Base-by-base conservation (phyloP, 805 yeast genomes). In the Helenozyma baotianmanensis region DNA sequence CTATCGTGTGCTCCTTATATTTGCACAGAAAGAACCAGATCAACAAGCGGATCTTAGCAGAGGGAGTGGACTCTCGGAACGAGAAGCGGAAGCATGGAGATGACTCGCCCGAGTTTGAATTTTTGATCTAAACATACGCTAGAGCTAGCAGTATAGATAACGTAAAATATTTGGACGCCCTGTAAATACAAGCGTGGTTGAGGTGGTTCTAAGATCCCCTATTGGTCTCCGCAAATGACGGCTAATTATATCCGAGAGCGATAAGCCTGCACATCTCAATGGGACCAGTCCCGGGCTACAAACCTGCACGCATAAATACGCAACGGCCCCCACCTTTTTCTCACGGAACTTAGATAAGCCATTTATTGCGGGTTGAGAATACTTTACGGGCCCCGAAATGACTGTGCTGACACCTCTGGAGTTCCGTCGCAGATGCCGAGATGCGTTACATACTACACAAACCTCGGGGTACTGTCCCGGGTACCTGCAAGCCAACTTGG, bases 401-500 rank as follows among this genome's bases (percentile, higher is more conserved):
- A n/a, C n/a, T n/a, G n/a, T n/a, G n/a, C n/a, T n/a, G n/a, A n/a
- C 25, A 6, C 42, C 42, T 4, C 4, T 15, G 9, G 35, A 36
- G 12, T 30, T 39, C 12, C 33, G 42, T 14, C 33, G 30, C 4
- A 26, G 6, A 16, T 38, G 42, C 22, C 17, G 33, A 16, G 21
- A 25, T 9, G 34, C 17, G 5, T 2, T 10, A 3, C 29, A 29
- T 19, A 27, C 33, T 2, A 15, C 33, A 10, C 37, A 32, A 15
- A 48, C 54, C 3, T 38, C 47, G 1, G 47, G 47, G 4, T 16
- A 17, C 15, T 46, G 48, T 9, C 38, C 44, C 6, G 63, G 64
- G 4, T 54, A 49, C 34, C 51, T 56, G 1, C 72, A 66, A 39
- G 71, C 68, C 2, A 66, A 66, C 35, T 40, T 66, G 23, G 34